A percentile compares a stretch with the other conserved stretches of the same genome.
Evolutionary conservation across 1,284 basidiomycete species (phyloP).

Genomic region (Heterobasidion parviporum): DNA sequence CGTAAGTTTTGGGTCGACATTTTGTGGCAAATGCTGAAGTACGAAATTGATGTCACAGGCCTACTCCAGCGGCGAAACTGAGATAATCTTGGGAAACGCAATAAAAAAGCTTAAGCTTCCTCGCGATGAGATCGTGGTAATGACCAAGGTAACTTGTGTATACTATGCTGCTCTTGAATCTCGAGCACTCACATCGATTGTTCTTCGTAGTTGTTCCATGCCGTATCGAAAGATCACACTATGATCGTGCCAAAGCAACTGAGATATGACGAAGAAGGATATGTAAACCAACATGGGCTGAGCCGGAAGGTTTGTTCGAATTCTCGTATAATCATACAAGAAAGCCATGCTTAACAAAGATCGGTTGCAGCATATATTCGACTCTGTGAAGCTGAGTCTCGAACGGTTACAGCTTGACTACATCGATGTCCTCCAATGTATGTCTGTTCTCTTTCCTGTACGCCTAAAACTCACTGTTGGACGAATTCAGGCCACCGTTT

Average conservation of each 20-base stretch:
- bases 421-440: constrained; percentile 28
- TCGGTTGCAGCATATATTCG: constrained; percentile 21
- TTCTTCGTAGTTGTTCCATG: not conserved
- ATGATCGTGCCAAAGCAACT: not conserved
- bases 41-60: not conserved
- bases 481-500: constrained; percentile 20
- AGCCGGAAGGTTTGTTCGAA: not conserved
- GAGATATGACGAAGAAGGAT: not conserved
- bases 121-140: constrained; percentile 6
- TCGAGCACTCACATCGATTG: not conserved
- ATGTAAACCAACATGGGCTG: constrained; percentile 1
- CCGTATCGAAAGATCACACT: not conserved
- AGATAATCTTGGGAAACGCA: constrained; percentile 5
- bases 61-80: constrained; percentile 1
- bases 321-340: not conserved
- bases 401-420: constrained; percentile 25
- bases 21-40: not conserved
- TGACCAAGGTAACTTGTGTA: constrained; percentile 1
- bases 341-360: not conserved
- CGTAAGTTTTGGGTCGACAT: constrained; percentile 1
- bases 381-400: constrained; percentile 24
- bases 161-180: too few relatives aligned
- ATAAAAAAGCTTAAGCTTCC: constrained; percentile 6
- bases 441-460: constrained; percentile 18
- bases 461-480: constrained; percentile 21